Conservation (phyloP, 2,329 filamentous ascomycete genomes). For the Nemania sp. region DNA sequence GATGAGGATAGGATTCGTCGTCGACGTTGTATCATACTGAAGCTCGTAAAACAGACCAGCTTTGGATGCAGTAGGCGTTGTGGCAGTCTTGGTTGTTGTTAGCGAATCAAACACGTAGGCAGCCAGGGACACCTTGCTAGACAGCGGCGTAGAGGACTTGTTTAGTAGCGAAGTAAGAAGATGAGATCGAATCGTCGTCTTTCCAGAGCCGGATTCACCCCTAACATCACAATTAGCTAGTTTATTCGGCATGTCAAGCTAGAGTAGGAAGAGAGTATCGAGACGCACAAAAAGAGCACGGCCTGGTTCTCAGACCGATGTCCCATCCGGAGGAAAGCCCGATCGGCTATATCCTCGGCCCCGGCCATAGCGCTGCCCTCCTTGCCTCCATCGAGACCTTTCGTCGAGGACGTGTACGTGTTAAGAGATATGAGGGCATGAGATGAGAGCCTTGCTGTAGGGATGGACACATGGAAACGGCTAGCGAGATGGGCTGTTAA, state of each 20-base stretch:
- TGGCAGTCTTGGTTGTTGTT: slow-evolving; percentile 96
- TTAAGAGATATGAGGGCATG: slow-evolving; percentile 93
- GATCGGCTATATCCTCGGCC: slow-evolving; percentile 89
- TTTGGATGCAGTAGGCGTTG: slow-evolving; percentile 94
- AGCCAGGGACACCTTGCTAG: slow-evolving; percentile 90
- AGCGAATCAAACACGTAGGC: slow-evolving; percentile 96
- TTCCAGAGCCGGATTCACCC: slow-evolving; percentile 95
- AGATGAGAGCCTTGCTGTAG: slow-evolving; percentile 88
- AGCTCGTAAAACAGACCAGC: slow-evolving; percentile 95
- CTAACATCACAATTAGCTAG: slow-evolving; percentile 59
- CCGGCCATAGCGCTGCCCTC: slow-evolving; percentile 93
- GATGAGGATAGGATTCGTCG: slow-evolving; percentile 86
- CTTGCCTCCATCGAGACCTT: slow-evolving; percentile 89
- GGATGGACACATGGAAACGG: slow-evolving; percentile 91
- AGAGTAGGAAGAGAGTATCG: slow-evolving; percentile 8
- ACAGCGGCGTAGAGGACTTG: slow-evolving; percentile 92
- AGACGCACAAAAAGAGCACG: slow-evolving; percentile 86
- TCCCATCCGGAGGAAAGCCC: slow-evolving; percentile 87
- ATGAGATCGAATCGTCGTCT: slow-evolving; percentile 93
- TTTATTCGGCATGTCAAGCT: neutral
- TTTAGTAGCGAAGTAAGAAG: slow-evolving; percentile 85
- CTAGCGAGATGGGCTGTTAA: slow-evolving; percentile 85
- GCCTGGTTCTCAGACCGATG: slow-evolving; percentile 94
- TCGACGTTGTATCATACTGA: slow-evolving; percentile 92
- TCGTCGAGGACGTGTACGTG: slow-evolving; percentile 90